Base-by-base conservation (phyloP, 306 rosid species). In the Ochetophila trinervis region DNA sequence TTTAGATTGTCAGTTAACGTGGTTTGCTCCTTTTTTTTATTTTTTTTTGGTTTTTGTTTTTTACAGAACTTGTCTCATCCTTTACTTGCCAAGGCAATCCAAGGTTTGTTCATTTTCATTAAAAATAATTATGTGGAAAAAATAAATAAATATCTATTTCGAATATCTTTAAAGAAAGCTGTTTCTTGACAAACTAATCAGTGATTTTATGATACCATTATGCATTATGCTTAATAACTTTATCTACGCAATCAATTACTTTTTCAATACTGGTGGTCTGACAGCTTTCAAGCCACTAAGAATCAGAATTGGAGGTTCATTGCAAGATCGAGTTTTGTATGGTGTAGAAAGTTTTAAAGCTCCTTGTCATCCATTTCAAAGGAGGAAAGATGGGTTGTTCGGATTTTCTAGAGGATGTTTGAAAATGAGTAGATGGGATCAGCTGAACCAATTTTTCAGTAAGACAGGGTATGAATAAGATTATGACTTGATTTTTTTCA, bases 381-480 rank as follows among this genome's bases (percentile, higher is more conserved):
- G 84, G 87, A 62, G 68, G 79, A 77, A 78, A 18, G 75, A 70
- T 45, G 94, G 86, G 32, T 60, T 93, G 72, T 93, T 93, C 77
- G 97, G 97, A 79, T 93, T 79, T 78, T 90, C 99, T 58, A 83
- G 78, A 68, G 99, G 99, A 67, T 93, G 99, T 69, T 86, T 93
- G 58, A 88, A 59, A 50, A 84, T 90, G 96, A 84, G 79, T 48
- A 86, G 96, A 66, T 93, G 99, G 99, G 96, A 90, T 77, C 91
- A 84, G 81, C 88, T 93, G 62, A 93, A 90, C 78, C 88, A 76
- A 35, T 84, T 93, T 71, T 90, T 93, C 81, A 63, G 72, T 6
- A 56, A 77, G 71, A 90, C 96, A 32, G 88, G 91, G 99, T 93
- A 80, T 84, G 82, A 76, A 65, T 70, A 70, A 86, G 82, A 76